These are phyloP conservation scores for Fusarium kyushuense DNA, from an alignment of 2,329 filamentous ascomycete genomes.

Conservation along the genomic window DNA sequence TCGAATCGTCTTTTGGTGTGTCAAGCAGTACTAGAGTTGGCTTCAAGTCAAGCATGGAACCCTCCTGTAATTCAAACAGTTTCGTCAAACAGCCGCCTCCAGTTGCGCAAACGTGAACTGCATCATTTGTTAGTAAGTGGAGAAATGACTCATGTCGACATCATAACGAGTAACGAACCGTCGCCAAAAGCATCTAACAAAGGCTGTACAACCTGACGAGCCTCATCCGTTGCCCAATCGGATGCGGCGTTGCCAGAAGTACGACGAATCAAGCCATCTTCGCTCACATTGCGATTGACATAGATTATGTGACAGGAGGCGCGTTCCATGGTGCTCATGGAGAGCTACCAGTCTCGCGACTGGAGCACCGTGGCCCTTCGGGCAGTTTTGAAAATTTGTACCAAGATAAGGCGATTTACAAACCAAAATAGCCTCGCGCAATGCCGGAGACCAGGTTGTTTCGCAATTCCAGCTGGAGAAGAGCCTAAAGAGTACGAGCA, in stretches of 20 bases:
- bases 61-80: conserved; percentile 65
- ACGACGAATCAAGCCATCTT: conserved; percentile 59
- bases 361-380: conserved; percentile 67
- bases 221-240: conserved; percentile 55
- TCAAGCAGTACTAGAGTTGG: conserved; percentile 70
- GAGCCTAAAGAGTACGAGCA: conserved; percentile 4
- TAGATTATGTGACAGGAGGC: conserved; percentile 70
- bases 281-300: conserved; percentile 65
- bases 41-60: conserved; percentile 63
- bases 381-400: conserved; percentile 41
- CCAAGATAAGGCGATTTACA: conserved; percentile 36
- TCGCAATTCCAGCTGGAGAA: conserved; percentile 6
- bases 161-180: conserved; percentile 54
- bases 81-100: conserved; percentile 66
- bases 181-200: conserved; percentile 67
- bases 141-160: conserved; percentile 9
- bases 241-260: conserved; percentile 36
- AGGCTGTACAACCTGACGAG: conserved; percentile 61
- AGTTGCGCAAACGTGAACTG: conserved; percentile 67
- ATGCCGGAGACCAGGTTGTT: conserved; percentile 34
- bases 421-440: conserved; percentile 29
- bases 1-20: conserved; percentile 63
- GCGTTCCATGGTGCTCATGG: conserved; percentile 68
- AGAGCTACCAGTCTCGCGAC: conserved; percentile 71
- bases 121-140: conserved; percentile 38